Percentiles rank a stretch among this genome's conserved stretches.
Conservation (phyloP, 164 flowering plant species). For the Brasenia schreberi region DNA sequence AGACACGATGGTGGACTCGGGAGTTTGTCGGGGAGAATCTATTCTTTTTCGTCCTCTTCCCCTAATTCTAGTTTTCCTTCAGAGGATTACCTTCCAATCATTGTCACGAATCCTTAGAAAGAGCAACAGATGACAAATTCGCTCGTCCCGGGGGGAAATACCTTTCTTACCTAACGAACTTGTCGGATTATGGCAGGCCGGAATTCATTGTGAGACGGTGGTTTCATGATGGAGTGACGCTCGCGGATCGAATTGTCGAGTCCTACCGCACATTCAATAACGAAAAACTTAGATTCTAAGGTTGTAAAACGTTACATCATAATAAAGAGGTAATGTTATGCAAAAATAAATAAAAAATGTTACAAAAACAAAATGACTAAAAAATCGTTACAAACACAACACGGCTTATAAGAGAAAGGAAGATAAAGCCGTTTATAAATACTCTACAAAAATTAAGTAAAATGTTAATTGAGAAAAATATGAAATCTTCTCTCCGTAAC, state of each 20-base stretch:
- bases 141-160: slow-evolving; percentile 65
- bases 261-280: too few species aligned
- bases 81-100: slow-evolving; percentile 33
- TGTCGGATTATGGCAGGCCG: slow-evolving; percentile 7
- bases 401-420: too few species aligned
- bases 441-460: too few species aligned
- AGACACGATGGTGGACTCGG: neutral
- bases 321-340: too few species aligned
- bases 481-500: too few species aligned
- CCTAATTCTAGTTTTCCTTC: slow-evolving; percentile 23
- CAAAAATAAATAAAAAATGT: too few species aligned
- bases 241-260: slow-evolving; percentile 68
- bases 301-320: too few species aligned
- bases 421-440: too few species aligned
- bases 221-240: slow-evolving; percentile 68
- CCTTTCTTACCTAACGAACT: slow-evolving; percentile 63
- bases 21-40: slow-evolving; percentile 13
- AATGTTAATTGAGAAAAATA: too few species aligned
- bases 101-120: slow-evolving; percentile 77
- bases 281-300: too few species aligned
- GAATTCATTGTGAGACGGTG: slow-evolving; percentile 70
- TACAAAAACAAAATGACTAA: too few species aligned
- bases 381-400: too few species aligned
- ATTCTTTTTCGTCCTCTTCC: slow-evolving; percentile 12
- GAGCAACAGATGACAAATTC: slow-evolving; percentile 61